Base-by-base conservation (phyloP, 176 grass and related monocot genomes). In the Musa itinerans region DNA sequence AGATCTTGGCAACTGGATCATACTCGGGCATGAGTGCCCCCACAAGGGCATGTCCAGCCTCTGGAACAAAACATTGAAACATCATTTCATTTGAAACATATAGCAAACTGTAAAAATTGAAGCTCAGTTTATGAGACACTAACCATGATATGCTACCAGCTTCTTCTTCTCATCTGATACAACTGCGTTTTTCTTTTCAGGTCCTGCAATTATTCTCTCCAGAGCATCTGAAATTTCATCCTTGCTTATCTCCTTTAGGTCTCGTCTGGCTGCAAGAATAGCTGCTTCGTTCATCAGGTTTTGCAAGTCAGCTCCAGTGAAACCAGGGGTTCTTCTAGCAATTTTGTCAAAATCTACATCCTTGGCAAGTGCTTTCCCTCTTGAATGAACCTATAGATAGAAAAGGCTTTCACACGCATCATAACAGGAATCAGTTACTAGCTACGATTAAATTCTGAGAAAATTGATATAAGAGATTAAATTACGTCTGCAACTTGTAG, bases 181-280 rank as follows among this genome's bases (percentile, higher is more conserved):
- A 74, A 98, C 90, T 1, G 95, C 95, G 71, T 94, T 98, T 83
- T 98, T 98, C 88, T 98, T 98, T 84, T 98, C 95, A 11, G 95
- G 95, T 14, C 95, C 95, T 51, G 95, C 95, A 74, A 98, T 98
- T 79, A 98, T 98, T 80, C 94, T 93, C 90, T 93, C 95, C 43
- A 98, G 78, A 73, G 95, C 95, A 77, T 98, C 95, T 50, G 95
- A 91, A 21, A 98, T 98, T 76, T 98, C 95, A 80, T 94, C 95
- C 84, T 98, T 98, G 84, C 95, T 98, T 63, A 98, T 98, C 83
- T 98, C 95, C 78, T 98, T 98, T 11, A 98, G 90, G 76, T 98
- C 95, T 78, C 95, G 88, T 57, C 95, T 89, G 17, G 95, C 90
- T 26, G 90, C 95, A 65, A 98, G 81, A 87, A 98, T 98, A 56